phyloP scores from a whole-genome alignment of 306 rosid species.

The Quercus glauca region DNA sequence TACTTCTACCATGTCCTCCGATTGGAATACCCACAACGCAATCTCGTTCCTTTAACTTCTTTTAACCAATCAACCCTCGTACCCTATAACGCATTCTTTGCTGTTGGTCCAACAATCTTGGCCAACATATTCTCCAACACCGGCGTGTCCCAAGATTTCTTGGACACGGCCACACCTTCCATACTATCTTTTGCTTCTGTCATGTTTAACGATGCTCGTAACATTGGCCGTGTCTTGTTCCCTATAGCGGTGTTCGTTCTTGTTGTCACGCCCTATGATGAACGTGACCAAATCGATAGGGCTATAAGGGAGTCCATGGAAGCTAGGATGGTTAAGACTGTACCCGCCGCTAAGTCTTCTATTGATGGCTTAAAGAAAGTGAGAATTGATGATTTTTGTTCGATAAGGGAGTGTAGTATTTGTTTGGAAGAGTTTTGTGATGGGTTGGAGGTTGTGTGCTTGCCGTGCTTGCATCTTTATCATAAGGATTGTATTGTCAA shows the following conservation, averaged over 20 bases:
- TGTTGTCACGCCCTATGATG: conserved; percentile 28
- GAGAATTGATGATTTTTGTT: conserved; percentile 2
- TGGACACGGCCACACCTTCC: conserved; percentile 13
- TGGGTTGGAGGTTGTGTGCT: conserved; percentile 21
- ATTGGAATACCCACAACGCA: conserved; percentile 4
- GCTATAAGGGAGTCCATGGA: conserved; percentile 18
- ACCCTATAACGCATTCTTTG: conserved; percentile 21
- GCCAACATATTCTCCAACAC: conserved; percentile 12
- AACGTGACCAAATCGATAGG: conserved; percentile 25
- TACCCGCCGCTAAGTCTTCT: conserved; percentile 16
- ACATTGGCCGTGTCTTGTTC: conserved; percentile 3
- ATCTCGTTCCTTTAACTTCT: conserved; percentile 3
- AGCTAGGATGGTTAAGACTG: conserved; percentile 1
- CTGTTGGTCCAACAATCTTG: background rate
- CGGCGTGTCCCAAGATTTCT: conserved; percentile 21
- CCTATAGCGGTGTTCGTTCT: conserved; percentile 20
- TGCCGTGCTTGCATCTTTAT: conserved; percentile 36
- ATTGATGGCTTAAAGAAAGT: conserved; percentile 23
- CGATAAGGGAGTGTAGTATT: conserved; percentile 20
- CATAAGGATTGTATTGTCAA: conserved; percentile 36
- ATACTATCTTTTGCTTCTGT: conserved; percentile 14
- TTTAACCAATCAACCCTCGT: conserved; percentile 16
- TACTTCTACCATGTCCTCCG: conserved; percentile 25
- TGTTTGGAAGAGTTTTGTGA: conserved; percentile 35
- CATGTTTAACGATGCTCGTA: background rate